Evolutionary conservation across 257 asterid species (phyloP).

Genomic region (Solanum rostratum): DNA sequence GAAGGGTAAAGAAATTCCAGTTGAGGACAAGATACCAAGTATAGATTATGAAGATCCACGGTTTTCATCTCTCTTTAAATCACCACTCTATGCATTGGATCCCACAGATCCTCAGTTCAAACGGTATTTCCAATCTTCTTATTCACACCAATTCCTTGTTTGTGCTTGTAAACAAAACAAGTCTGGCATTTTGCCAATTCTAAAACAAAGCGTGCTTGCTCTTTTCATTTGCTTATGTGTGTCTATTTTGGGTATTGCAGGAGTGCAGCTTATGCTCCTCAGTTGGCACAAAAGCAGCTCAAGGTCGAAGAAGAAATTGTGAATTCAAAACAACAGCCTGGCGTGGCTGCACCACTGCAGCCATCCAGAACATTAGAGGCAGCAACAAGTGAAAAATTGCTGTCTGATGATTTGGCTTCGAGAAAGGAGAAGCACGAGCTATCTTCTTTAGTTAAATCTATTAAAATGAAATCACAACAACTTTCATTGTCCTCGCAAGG

Average conservation of each 20-base stretch:
- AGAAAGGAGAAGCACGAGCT: slow-evolving; percentile 36
- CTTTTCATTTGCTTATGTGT: neutral
- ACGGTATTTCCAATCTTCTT: slow-evolving; percentile 36
- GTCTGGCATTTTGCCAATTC: neutral
- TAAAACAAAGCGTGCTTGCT: neutral
- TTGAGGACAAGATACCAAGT: slow-evolving; percentile 59
- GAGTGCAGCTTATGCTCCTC: slow-evolving; percentile 43
- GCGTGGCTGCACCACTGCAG: neutral
- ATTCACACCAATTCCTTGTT: neutral
- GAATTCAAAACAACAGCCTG: neutral
- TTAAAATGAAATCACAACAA: slow-evolving; percentile 51
- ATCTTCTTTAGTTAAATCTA: slow-evolving; percentile 33
- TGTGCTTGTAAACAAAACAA: neutral
- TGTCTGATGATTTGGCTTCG: slow-evolving; percentile 1
- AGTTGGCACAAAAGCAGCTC: slow-evolving; percentile 22
- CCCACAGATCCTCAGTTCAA: slow-evolving; percentile 96
- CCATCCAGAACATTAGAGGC: neutral
- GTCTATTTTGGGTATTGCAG: slow-evolving; percentile 13
- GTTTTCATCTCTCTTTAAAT: slow-evolving; percentile 47
- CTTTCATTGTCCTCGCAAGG: slow-evolving; percentile 11
- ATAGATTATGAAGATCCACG: slow-evolving; percentile 63
- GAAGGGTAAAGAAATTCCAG: slow-evolving; percentile 40
- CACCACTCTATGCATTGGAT: slow-evolving; percentile 66
- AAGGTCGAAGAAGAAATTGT: slow-evolving; percentile 5
- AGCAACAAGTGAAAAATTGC: neutral